These are phyloP conservation scores for Lentinula sp. DNA, from an alignment of 768 basidiomycete genomes.

Conservation along the genomic window DNA sequence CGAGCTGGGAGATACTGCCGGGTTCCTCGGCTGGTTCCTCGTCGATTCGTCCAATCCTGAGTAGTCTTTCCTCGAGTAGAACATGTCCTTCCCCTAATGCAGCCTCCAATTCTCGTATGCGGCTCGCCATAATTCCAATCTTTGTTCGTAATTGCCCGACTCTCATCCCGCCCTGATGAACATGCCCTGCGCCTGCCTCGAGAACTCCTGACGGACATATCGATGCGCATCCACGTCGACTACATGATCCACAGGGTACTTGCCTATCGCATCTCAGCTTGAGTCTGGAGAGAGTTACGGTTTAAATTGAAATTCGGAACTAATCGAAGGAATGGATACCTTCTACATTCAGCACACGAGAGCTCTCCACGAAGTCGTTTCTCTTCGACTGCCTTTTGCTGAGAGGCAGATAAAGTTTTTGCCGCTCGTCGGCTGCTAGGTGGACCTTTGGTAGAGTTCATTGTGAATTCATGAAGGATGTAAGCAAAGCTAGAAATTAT, in stretches of 20 bases:
- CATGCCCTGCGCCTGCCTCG: not conserved
- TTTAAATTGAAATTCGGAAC: not conserved
- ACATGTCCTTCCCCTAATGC: slow-evolving; percentile 4
- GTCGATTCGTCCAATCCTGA: not conserved
- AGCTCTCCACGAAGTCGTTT: slow-evolving; percentile 3
- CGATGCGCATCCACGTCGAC: not conserved
- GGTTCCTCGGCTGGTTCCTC: slow-evolving; percentile 1
- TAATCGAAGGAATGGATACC: not conserved
- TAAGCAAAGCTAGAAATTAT: not conserved
- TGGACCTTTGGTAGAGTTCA: not conserved
- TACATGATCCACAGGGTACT: slow-evolving; percentile 1
- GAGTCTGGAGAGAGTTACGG: not conserved
- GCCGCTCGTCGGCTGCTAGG: not conserved
- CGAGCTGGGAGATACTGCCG: not conserved
- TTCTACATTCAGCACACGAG: not conserved
- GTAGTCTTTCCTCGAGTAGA: slow-evolving; percentile 1
- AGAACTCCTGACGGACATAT: slow-evolving; percentile 5
- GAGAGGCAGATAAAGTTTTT: not conserved
- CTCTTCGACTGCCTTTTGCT: not conserved
- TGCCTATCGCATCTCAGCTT: not conserved
- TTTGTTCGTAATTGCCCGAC: slow-evolving; percentile 1
- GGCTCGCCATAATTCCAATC: not conserved
- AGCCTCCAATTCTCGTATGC: not conserved
- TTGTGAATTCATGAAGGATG: not conserved
- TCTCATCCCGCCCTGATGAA: slow-evolving; percentile 5